Base-by-base conservation (phyloP, 768 basidiomycete species). In the Suillus plorans region DNA sequence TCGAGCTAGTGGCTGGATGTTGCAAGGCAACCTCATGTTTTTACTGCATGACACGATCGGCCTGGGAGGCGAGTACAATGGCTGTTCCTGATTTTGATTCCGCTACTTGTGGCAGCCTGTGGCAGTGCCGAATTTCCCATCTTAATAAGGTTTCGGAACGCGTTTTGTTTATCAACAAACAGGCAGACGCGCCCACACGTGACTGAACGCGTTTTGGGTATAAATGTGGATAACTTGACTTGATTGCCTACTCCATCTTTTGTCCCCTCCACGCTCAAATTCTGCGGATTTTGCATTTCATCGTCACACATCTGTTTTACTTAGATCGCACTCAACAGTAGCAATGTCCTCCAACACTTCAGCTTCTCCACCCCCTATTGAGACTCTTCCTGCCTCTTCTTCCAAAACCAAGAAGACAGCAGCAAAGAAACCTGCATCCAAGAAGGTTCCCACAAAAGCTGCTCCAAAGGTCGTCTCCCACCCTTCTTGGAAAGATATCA, bases 401-500 rank as follows among this genome's bases (percentile, higher is more conserved):
- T 65, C 79, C 67, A 81, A 80, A 68, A 63, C 74, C n/a, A 63
- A 72, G 18, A 69, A 78, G 22, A 10, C 58, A 41, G 18, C 39
- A 18, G 76, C 78, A 61, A 79, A 80, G 70, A 67, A 68, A 28
- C 36, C 31, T 1, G 37, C 56, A 31, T 22, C 66, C 0, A 66
- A 66, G 67, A 62, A 67, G 45, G 28, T 25, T 36, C n/a, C 66
- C 2, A 39, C 42, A 8, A 64, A 64, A 31, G 68, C 76, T n/a
- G 45, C 64, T 37, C 64, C 72, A 4, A 70, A 70, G 53, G 68
- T 68, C 3, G 63, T 70, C 4, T 71, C 76, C 2, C 81, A 83
- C 64, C 85, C 85, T 8, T 75, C 82, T 2, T 87, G 85, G 85
- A 85, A 84, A 66, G 83, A 85, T 5, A 85, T 86, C 58, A 80